phyloP scores from a whole-genome alignment of 169 alveolate genomes.

The Eimeria maxima region DNA sequence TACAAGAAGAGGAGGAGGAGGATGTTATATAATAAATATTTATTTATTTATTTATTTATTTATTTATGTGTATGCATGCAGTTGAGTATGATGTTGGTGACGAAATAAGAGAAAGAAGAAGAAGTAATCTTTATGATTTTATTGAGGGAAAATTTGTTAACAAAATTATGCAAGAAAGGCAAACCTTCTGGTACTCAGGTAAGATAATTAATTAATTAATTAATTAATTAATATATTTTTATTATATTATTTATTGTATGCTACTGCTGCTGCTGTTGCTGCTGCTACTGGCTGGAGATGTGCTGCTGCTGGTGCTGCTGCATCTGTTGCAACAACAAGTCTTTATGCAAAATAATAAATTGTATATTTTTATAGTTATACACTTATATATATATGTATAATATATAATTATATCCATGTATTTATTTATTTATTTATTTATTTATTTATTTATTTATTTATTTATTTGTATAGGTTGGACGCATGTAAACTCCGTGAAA shows the following conservation, averaged over 20 bases:
- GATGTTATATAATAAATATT: neutral
- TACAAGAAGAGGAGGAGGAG: neutral
- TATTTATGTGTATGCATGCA: neutral
- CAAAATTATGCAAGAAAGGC: slow-evolving; percentile 52
- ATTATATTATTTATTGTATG: neutral
- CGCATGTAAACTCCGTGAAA: slow-evolving; percentile 78
- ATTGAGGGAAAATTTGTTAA: slow-evolving; percentile 43
- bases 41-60: neutral
- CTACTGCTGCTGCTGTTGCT: slow-evolving; percentile 15
- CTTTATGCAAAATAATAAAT: no score
- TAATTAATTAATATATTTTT: neutral
- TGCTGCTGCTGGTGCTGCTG: slow-evolving; percentile 42
- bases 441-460: neutral
- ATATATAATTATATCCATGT: no score
- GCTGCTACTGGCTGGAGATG: no score
- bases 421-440: no score
- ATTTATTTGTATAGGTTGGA: slow-evolving; percentile 44
- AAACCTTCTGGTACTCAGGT: slow-evolving; percentile 79
- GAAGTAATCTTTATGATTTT: slow-evolving; percentile 12
- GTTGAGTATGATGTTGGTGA: slow-evolving; percentile 13
- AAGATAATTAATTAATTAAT: no score
- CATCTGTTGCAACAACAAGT: no score
- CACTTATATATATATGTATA: no score
- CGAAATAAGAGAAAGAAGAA: neutral
- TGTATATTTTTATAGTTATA: no score